These are phyloP conservation scores for Insectozyma bohioensis DNA, from an alignment of 1,139 yeast genomes.

Conservation along the genomic window DNA sequence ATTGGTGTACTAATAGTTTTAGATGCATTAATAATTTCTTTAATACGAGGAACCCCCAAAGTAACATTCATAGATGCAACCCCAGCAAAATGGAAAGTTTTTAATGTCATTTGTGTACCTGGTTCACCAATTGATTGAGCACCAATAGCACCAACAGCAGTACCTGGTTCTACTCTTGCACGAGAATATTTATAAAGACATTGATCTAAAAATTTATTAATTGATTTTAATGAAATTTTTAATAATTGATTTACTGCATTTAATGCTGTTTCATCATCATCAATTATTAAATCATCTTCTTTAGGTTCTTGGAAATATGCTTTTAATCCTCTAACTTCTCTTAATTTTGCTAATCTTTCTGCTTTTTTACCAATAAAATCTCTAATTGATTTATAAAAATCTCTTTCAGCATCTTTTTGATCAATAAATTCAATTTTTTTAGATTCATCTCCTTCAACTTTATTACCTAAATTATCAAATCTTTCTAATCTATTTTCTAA, in stretches of 20 bases:
- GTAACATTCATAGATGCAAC: slow-evolving; percentile 99
- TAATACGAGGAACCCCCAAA: slow-evolving; percentile 98
- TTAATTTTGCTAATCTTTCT: slow-evolving; percentile 49
- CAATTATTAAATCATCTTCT: slow-evolving; percentile 36
- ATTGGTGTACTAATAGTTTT: slow-evolving; percentile 95
- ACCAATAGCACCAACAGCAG: slow-evolving; percentile 99
- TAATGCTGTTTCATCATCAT: slow-evolving; percentile 46
- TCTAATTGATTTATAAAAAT: slow-evolving; percentile 72
- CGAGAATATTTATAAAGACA: slow-evolving; percentile 81
- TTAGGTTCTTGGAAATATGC: slow-evolving; percentile 39
- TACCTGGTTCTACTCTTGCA: slow-evolving; percentile 97
- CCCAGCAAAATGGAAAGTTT: slow-evolving; percentile 99
- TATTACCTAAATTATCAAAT: slow-evolving; percentile 71
- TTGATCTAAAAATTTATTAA: slow-evolving; percentile 68
- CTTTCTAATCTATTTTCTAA: slow-evolving; percentile 60
- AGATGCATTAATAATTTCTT: slow-evolving; percentile 96
- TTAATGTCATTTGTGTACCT: slow-evolving; percentile 98
- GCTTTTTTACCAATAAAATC: slow-evolving; percentile 63
- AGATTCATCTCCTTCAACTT: slow-evolving; percentile 36
- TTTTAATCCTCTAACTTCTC: slow-evolving; percentile 52
- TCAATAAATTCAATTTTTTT: slow-evolving; percentile 65
- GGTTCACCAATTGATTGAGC: slow-evolving; percentile 99
- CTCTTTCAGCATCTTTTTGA: slow-evolving; percentile 83
- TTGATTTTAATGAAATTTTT: slow-evolving; percentile 62
- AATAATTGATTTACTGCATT: slow-evolving; percentile 69